Evolutionary conservation across 2,329 filamentous ascomycete genomes (phyloP).

Genomic region (Colletotrichum lindemuthianum): DNA sequence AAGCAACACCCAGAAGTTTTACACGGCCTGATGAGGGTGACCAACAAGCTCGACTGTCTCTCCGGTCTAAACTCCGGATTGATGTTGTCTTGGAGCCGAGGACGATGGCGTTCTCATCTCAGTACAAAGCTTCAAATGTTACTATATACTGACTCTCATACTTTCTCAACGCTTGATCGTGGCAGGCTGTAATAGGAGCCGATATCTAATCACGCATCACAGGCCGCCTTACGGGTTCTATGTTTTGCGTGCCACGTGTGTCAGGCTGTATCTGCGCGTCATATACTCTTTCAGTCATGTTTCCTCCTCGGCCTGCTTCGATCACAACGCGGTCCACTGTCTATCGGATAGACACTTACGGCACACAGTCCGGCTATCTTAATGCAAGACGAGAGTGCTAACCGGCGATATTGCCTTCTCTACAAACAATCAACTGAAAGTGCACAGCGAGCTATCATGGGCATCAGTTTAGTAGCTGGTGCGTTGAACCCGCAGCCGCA

Average conservation of each 20-base stretch:
- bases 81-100: no score
- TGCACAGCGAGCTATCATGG: slow-evolving; percentile 10
- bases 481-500: slow-evolving; percentile 5
- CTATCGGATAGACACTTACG: background rate
- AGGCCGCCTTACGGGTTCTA: background rate
- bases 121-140: no score
- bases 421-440: slow-evolving; percentile 1
- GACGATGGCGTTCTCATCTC: no score
- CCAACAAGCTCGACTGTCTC: no score
- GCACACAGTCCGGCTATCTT: background rate
- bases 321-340: background rate
- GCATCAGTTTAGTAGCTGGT: background rate
- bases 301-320: background rate
- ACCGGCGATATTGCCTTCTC: slow-evolving; percentile 2
- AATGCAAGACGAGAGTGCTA: slow-evolving; percentile 10
- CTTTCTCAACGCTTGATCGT: no score
- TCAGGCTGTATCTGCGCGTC: background rate
- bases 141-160: no score
- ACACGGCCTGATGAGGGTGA: no score
- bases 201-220: no score
- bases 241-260: slow-evolving; percentile 6
- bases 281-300: slow-evolving; percentile 11
- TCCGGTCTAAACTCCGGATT: no score
- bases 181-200: no score
- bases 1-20: no score